These are phyloP conservation scores for Schoenoplectus triqueter DNA, from an alignment of 202 grass and related monocot genomes.

Conservation along the genomic window DNA sequence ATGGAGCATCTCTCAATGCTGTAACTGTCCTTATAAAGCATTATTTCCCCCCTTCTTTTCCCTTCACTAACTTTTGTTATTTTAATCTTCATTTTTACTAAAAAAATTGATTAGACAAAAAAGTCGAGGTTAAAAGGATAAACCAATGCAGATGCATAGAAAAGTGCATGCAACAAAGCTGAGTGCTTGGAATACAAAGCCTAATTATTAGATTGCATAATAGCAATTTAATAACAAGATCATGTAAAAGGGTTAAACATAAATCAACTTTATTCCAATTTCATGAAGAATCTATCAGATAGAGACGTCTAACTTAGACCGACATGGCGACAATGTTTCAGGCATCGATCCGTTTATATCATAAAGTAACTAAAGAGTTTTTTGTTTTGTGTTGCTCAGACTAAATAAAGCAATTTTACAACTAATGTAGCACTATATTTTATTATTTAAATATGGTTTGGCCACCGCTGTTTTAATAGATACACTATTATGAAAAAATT, in stretches of 20 bases:
- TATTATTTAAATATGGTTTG: not conserved
- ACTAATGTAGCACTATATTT: not conserved
- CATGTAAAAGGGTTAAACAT: constrained; percentile 15
- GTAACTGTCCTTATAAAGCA: not conserved
- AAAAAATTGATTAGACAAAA: not conserved
- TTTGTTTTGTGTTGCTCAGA: constrained; percentile 53
- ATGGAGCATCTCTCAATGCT: constrained; percentile 6
- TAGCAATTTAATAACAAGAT: constrained; percentile 16
- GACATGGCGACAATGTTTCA: constrained; percentile 43
- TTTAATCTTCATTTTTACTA: constrained; percentile 4
- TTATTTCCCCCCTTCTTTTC: not conserved
- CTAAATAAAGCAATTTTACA: constrained; percentile 24
- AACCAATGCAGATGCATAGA: constrained; percentile 6
- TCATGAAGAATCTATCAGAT: constrained; percentile 40
- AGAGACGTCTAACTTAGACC: constrained; percentile 37
- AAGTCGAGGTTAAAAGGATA: not conserved
- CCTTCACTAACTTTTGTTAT: not conserved
- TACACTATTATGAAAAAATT: no score
- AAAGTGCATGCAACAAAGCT: constrained; percentile 18
- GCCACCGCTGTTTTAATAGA: not conserved
- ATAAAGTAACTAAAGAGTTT: constrained; percentile 46
- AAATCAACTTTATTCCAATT: constrained; percentile 38
- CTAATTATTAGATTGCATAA: constrained; percentile 14
- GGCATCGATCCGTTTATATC: constrained; percentile 40
- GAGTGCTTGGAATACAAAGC: not conserved